Conservation (phyloP, 257 asterid genomes). For the Perilla frutescens region DNA sequence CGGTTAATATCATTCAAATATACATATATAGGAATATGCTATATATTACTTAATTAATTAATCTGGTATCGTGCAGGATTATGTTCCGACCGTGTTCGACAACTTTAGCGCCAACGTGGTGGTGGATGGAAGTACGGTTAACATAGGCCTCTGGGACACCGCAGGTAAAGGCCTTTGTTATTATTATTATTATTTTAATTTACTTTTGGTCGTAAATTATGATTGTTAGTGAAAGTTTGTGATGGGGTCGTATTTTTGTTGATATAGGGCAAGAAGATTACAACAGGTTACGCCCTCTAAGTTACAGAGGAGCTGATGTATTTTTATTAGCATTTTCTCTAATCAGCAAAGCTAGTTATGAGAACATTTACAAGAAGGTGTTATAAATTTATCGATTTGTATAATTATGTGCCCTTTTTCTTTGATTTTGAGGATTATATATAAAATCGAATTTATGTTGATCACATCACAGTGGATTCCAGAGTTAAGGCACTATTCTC, state of each 20-base stretch:
- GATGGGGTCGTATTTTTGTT: background rate
- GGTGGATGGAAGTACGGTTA: conserved; percentile 86
- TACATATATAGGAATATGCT: no score
- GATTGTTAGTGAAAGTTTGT: background rate
- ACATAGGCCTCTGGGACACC: conserved; percentile 93
- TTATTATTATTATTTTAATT: background rate
- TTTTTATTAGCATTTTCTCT: conserved; percentile 79
- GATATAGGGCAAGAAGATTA: conserved; percentile 91
- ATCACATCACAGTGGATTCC: conserved; percentile 76
- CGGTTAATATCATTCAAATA: no score
- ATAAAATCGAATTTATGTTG: background rate
- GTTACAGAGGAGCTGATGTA: conserved; percentile 93
- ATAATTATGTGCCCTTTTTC: no score
- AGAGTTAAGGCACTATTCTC: conserved; percentile 76
- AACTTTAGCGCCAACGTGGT: conserved; percentile 89
- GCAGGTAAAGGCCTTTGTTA: conserved; percentile 54
- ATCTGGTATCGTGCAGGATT: conserved; percentile 50
- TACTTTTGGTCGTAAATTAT: background rate
- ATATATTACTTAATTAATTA: background rate
- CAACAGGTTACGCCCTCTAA: conserved; percentile 81
- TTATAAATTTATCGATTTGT: background rate
- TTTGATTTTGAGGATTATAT: background rate
- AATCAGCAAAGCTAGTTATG: conserved; percentile 88
- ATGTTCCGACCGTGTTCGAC: conserved; percentile 90
- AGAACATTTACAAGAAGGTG: conserved; percentile 81